Evolutionary conservation across 2,329 filamentous ascomycete species (phyloP).

Genomic region (Fulvia fulva): DNA sequence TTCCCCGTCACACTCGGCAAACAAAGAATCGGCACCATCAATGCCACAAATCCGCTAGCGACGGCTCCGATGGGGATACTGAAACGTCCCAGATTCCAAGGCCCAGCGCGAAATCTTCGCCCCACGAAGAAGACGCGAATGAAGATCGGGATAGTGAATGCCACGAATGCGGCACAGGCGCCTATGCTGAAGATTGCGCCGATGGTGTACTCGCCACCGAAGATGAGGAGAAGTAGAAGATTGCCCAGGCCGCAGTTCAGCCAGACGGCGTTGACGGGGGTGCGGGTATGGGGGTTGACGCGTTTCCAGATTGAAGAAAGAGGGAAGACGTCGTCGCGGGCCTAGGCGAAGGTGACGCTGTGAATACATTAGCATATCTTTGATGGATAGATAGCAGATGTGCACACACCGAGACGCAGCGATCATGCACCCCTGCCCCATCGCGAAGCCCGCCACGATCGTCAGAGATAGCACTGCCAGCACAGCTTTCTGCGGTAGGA

Average conservation of each 20-base stretch:
- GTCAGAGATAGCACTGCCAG: conserved; percentile 62
- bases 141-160: conserved; percentile 57
- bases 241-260: conserved; percentile 60
- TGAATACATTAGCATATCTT: not conserved
- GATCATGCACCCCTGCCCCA: conserved; percentile 72
- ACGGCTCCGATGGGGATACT: conserved; percentile 55
- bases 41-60: conserved; percentile 56
- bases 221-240: conserved; percentile 59
- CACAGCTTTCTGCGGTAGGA: conserved; percentile 57
- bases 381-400: not conserved
- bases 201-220: conserved; percentile 59
- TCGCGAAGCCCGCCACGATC: conserved; percentile 65
- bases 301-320: conserved; percentile 55
- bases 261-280: conserved; percentile 68
- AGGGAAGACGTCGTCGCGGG: conserved; percentile 68
- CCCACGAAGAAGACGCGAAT: conserved; percentile 59
- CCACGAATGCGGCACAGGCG: conserved; percentile 63
- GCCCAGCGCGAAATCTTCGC: conserved; percentile 60
- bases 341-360: conserved; percentile 52
- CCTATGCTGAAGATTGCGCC: conserved; percentile 68
- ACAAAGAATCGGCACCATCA: conserved; percentile 67
- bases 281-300: conserved; percentile 59
- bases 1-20: conserved; percentile 56
- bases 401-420: conserved; percentile 38
- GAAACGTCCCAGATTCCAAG: conserved; percentile 63